Evolutionary conservation across 2,329 filamentous ascomycete species (phyloP).

Genomic region (Curvularia lunata): DNA sequence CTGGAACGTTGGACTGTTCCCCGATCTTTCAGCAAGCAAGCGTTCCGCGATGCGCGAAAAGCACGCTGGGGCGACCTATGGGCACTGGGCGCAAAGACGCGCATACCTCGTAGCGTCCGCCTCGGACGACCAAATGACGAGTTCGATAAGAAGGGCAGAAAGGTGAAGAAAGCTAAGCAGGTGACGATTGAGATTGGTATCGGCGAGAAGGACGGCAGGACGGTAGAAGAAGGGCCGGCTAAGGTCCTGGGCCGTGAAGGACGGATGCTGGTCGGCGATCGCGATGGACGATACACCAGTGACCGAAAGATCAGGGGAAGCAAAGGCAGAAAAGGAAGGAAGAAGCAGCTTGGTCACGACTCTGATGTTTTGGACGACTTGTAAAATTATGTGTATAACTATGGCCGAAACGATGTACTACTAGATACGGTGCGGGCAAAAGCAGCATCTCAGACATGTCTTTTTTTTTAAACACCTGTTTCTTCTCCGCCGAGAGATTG

Average conservation of each 20-base stretch:
- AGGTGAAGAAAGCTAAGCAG: conserved; percentile 41
- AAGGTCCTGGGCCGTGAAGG: conserved; percentile 22
- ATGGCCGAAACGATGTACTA: conserved; percentile 11
- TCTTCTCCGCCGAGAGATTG: neutral
- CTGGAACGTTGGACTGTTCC: conserved; percentile 96
- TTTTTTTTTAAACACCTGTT: neutral
- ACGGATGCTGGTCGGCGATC: conserved; percentile 40
- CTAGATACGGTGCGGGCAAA: neutral
- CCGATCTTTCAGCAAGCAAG: conserved; percentile 76
- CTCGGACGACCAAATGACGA: conserved; percentile 59
- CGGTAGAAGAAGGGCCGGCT: conserved; percentile 29
- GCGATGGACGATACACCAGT: conserved; percentile 36
- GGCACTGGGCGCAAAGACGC: conserved; percentile 92
- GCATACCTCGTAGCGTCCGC: conserved; percentile 66
- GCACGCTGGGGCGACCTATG: conserved; percentile 90
- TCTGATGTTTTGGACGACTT: conserved; percentile 28
- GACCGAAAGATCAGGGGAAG: conserved; percentile 49
- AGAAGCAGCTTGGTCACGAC: conserved; percentile 26
- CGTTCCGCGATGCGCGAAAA: conserved; percentile 93
- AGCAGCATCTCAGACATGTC: neutral
- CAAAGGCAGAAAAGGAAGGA: conserved; percentile 50
- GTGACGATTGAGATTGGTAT: conserved; percentile 39
- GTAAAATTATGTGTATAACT: conserved; percentile 9
- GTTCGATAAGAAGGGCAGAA: conserved; percentile 50
- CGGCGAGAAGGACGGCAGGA: conserved; percentile 31